These are phyloP conservation scores for Skeletonema marinoi DNA, from an alignment of 108 stramenopile genomes.

Conservation along the genomic window DNA sequence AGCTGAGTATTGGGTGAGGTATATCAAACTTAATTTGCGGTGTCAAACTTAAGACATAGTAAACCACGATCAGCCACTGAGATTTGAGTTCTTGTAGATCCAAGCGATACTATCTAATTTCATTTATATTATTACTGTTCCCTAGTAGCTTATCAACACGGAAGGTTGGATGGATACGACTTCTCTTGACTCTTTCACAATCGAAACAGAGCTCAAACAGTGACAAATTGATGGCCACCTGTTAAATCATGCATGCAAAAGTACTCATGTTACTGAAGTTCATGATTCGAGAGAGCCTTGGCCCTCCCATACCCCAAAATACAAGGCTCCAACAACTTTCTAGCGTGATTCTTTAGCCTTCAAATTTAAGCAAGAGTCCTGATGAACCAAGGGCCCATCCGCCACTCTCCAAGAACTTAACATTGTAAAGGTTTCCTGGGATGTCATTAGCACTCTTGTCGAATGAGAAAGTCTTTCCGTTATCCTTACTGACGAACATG, in stretches of 20 bases:
- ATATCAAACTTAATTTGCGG: too few relatives aligned
- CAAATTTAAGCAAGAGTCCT: slow-evolving; percentile 88
- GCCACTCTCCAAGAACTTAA: slow-evolving; percentile 90
- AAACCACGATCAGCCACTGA: too few relatives aligned
- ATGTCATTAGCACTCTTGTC: slow-evolving; percentile 92
- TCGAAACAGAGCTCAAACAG: neutral
- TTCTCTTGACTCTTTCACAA: neutral
- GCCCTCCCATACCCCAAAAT: neutral
- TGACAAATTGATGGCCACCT: neutral
- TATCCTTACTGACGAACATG: slow-evolving; percentile 91
- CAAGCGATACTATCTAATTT: neutral
- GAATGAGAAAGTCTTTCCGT: slow-evolving; percentile 92
- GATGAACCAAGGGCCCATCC: slow-evolving; percentile 95
- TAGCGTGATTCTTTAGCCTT: slow-evolving; percentile 48
- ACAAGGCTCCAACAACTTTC: neutral
- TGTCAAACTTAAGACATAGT: too few relatives aligned
- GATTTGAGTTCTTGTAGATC: too few relatives aligned
- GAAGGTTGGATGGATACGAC: neutral
- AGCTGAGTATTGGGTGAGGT: too few relatives aligned
- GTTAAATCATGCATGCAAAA: neutral
- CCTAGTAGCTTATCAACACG: neutral
- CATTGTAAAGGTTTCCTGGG: slow-evolving; percentile 95
- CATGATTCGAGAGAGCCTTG: too few relatives aligned
- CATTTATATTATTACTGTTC: neutral
- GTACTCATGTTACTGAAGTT: neutral